These are phyloP conservation scores for Amylocystis lapponica DNA, from an alignment of 768 basidiomycete species.

Conservation along the genomic window DNA sequence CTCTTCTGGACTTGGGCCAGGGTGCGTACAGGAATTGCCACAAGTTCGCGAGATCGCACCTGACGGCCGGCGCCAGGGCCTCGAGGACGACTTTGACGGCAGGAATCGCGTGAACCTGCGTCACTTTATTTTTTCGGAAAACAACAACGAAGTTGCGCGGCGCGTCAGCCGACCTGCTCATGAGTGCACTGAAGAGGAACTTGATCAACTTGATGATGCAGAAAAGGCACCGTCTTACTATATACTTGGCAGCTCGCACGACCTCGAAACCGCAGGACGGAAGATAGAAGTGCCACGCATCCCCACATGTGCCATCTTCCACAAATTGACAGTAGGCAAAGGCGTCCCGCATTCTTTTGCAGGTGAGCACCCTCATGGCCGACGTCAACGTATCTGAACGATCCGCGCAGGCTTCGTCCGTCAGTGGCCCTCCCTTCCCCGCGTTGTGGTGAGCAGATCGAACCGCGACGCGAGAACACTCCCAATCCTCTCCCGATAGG, in stretches of 20 bases:
- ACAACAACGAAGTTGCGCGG: slow-evolving; percentile 10
- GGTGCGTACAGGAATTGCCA: slow-evolving; percentile 16
- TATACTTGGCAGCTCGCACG: slow-evolving; percentile 6
- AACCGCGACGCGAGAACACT: neutral
- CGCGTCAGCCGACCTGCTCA: slow-evolving; percentile 5
- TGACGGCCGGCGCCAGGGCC: too few relatives aligned
- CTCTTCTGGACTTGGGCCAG: slow-evolving; percentile 65
- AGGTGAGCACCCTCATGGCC: slow-evolving; percentile 24
- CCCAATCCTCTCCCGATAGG: slow-evolving; percentile 25
- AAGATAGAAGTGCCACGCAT: slow-evolving; percentile 33
- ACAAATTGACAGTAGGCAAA: slow-evolving; percentile 45
- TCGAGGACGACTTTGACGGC: slow-evolving; percentile 60
- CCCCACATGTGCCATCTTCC: slow-evolving; percentile 51
- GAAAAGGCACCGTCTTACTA: neutral
- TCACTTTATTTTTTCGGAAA: slow-evolving; percentile 44
- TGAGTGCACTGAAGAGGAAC: slow-evolving; percentile 4
- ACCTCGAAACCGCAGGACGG: neutral
- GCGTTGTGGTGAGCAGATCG: slow-evolving; percentile 47
- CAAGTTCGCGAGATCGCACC: too few relatives aligned
- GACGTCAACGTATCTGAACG: neutral
- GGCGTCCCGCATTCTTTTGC: slow-evolving; percentile 64
- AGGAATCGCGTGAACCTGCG: slow-evolving; percentile 47
- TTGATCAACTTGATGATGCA: neutral
- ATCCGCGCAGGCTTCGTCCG: slow-evolving; percentile 51
- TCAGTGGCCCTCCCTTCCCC: slow-evolving; percentile 66